Conservation (phyloP, 129 eudicot species). For the Glebionis coronaria region DNA sequence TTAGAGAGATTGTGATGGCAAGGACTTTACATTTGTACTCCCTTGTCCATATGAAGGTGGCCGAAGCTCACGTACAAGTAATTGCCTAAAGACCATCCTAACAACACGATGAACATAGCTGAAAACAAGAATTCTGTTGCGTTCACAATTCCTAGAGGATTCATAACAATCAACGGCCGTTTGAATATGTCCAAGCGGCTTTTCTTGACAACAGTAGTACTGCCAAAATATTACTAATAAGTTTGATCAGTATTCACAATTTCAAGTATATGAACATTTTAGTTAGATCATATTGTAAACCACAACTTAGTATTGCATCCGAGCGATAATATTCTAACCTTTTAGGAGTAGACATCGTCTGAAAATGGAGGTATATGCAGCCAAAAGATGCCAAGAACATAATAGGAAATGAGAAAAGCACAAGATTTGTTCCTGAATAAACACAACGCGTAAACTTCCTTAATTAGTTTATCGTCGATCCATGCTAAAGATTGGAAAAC, state of each 20-base stretch:
- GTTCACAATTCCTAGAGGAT: slow-evolving; percentile 62
- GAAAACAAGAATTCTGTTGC: slow-evolving; percentile 50
- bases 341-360: slow-evolving; percentile 32
- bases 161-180: slow-evolving; percentile 60
- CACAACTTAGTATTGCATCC: too few species aligned
- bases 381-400: slow-evolving; percentile 69
- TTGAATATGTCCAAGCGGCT: slow-evolving; percentile 31
- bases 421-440: slow-evolving; percentile 66
- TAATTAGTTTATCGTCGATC: not conserved
- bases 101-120: slow-evolving; percentile 48
- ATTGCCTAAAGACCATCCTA: slow-evolving; percentile 63
- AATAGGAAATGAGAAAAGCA: slow-evolving; percentile 60
- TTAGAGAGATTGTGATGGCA: not conserved
- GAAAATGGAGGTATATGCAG: slow-evolving; percentile 57
- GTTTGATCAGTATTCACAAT: not conserved
- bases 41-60: slow-evolving; percentile 45
- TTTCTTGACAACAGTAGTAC: slow-evolving; percentile 11
- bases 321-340: slow-evolving; percentile 24
- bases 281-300: too few species aligned
- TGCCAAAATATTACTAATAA: not conserved
- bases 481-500: not conserved
- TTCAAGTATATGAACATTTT: not conserved
- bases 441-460: not conserved
- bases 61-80: slow-evolving; percentile 54
- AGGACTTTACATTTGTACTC: slow-evolving; percentile 36